A percentile compares a stretch with the other conserved stretches of the same genome.
phyloP scores from a whole-genome alignment of 805 yeast genomes.

The Danielozyma ontarioensis region DNA sequence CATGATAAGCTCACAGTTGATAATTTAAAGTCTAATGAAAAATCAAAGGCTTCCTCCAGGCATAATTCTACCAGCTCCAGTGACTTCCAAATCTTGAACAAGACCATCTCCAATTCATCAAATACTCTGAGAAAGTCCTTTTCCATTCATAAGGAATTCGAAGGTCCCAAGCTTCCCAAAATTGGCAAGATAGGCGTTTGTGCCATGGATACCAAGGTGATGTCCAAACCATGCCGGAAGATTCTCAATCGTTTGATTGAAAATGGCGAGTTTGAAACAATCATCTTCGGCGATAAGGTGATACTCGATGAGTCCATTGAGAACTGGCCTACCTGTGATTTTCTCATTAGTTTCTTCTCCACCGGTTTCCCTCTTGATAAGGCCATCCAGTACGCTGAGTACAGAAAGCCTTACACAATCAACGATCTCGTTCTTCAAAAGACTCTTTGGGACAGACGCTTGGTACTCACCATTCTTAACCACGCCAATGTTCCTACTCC shows the following conservation, averaged over 20 bases:
- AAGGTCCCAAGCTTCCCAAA: constrained; percentile 53
- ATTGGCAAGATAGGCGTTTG: constrained; percentile 97
- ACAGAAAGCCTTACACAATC: constrained; percentile 83
- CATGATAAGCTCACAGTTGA: constrained; percentile 12
- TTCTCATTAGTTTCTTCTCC: constrained; percentile 88
- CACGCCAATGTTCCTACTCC: constrained; percentile 89
- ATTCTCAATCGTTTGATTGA: constrained; percentile 84
- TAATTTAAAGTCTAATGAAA: constrained; percentile 7
- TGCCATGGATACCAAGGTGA: constrained; percentile 96
- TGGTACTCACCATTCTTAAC: constrained; percentile 74
- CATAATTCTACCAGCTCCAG: constrained; percentile 1
- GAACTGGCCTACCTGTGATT: constrained; percentile 99
- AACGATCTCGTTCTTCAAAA: constrained; percentile 90
- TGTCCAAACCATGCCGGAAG: constrained; percentile 92
- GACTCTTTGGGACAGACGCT: constrained; percentile 94
- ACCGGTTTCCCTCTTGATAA: constrained; percentile 94
- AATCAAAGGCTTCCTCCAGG: constrained; percentile 8
- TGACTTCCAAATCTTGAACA: constrained; percentile 23
- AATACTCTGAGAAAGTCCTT: constrained; percentile 25
- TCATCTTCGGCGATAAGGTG: constrained; percentile 95
- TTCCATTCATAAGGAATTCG: constrained; percentile 31
- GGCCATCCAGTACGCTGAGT: constrained; percentile 84
- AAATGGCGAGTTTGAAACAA: constrained; percentile 93
- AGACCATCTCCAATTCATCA: constrained; percentile 33
- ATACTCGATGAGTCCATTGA: constrained; percentile 90